Evolutionary conservation across 345 rosid species (phyloP).

Genomic region (Leavenworthia alabamica): DNA sequence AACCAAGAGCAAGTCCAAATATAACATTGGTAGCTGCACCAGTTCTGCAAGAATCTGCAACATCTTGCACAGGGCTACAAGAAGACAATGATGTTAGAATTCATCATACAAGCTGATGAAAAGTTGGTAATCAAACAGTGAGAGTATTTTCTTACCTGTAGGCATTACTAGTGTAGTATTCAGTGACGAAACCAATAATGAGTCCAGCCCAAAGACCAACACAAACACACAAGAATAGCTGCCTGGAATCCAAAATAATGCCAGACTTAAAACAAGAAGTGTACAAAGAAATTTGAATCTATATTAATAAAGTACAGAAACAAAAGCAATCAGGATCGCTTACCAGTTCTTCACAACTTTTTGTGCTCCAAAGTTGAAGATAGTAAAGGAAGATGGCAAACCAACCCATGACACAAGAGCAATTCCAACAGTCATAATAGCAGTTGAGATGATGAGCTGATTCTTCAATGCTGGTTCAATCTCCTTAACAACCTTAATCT

Average conservation of each 20-base stretch:
- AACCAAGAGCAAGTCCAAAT: conserved; percentile 81
- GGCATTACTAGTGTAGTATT: conserved; percentile 69
- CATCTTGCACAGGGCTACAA: conserved; percentile 95
- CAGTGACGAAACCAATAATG: conserved; percentile 59
- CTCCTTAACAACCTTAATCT: conserved; percentile 57
- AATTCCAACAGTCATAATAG: conserved; percentile 57
- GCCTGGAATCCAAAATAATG: conserved; percentile 39
- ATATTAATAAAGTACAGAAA: not conserved
- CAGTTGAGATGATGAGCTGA: conserved; percentile 63
- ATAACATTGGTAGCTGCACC: conserved; percentile 90
- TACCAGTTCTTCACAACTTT: conserved; percentile 65
- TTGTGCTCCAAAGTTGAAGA: conserved; percentile 58
- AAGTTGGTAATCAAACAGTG: not conserved
- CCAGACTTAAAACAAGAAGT: not conserved
- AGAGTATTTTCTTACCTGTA: conserved; percentile 41
- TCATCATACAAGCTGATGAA: not conserved
- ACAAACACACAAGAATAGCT: conserved; percentile 54
- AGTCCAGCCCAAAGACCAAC: conserved; percentile 78
- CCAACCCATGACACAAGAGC: conserved; percentile 50
- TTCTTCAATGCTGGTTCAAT: conserved; percentile 60
- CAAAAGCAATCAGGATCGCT: not conserved
- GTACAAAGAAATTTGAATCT: no score
- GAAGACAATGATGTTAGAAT: not conserved
- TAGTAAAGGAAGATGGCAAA: conserved; percentile 54
- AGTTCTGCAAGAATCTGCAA: conserved; percentile 93